These are phyloP conservation scores for Pterocarpus santalinus DNA, from an alignment of 306 rosid species.

Conservation along the genomic window DNA sequence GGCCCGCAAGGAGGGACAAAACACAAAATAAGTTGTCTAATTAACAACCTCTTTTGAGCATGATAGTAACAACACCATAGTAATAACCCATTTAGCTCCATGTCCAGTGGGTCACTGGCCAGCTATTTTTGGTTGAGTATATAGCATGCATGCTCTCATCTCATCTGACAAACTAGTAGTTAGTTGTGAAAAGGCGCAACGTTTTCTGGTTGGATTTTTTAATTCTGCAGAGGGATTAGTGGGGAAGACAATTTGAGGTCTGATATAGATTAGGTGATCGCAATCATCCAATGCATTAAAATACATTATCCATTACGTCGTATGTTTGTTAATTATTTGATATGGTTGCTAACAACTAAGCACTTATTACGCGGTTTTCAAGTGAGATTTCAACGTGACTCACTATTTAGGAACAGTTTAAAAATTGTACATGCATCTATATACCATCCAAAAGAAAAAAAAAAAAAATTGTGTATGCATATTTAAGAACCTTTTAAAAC, in stretches of 20 bases:
- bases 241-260: not conserved
- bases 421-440: too few relatives aligned
- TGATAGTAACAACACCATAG: too few relatives aligned
- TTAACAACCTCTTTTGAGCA: too few relatives aligned
- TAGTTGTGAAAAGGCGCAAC: not conserved
- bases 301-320: not conserved
- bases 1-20: too few relatives aligned
- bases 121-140: not conserved
- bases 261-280: slow-evolving; percentile 15
- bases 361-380: not conserved
- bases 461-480: too few relatives aligned
- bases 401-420: too few relatives aligned
- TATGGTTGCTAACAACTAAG: not conserved
- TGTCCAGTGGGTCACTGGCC: not conserved
- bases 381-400: not conserved
- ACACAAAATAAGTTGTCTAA: too few relatives aligned
- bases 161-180: not conserved
- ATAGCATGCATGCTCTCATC: not conserved
- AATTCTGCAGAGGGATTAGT: not conserved
- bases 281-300: not conserved
- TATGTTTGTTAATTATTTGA: not conserved
- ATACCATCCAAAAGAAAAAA: too few relatives aligned
- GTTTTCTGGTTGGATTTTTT: not conserved
- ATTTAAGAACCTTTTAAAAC: too few relatives aligned
- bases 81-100: slow-evolving; percentile 2